Conservation (phyloP, 1,139 yeast species). For the Nakaseomyces glabratus region DNA sequence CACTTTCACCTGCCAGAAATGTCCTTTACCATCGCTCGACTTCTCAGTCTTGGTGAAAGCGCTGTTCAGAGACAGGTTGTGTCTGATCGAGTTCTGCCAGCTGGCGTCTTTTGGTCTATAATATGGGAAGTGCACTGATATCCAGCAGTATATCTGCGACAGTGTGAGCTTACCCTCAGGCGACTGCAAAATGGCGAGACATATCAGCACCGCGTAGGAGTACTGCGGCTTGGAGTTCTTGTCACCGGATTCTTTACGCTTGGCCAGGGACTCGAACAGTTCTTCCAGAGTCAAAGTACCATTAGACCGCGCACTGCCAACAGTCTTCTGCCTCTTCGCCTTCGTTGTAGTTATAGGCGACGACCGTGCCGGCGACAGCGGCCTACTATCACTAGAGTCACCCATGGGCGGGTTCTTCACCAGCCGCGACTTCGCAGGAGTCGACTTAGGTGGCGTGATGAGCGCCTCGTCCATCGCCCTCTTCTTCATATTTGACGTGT, state of each 20-base stretch:
- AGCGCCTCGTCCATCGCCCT: conserved; percentile 4
- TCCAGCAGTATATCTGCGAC: conserved; percentile 91
- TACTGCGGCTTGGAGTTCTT: conserved; percentile 67
- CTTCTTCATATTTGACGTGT: conserved; percentile 3
- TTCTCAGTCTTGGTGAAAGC: conserved; percentile 87
- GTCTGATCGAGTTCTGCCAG: conserved; percentile 89
- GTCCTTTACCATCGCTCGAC: conserved; percentile 94
- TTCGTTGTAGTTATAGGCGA: conserved; percentile 32
- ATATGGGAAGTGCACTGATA: conserved; percentile 73
- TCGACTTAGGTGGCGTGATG: conserved; percentile 4
- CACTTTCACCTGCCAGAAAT: conserved; percentile 84
- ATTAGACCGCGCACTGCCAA: conserved; percentile 16
- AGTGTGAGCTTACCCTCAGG: conserved; percentile 70
- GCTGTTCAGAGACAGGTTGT: conserved; percentile 73
- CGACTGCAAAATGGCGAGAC: conserved; percentile 87
- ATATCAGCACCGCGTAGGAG: conserved; percentile 88
- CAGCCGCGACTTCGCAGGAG: conserved; percentile 1
- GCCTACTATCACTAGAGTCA: conserved; percentile 9
- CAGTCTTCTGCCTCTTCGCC: conserved; percentile 16
- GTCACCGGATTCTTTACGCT: conserved; percentile 22
- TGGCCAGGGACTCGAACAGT: conserved; percentile 19
- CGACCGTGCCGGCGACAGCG: conserved; percentile 43
- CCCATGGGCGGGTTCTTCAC: not conserved
- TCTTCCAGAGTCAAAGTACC: conserved; percentile 20
- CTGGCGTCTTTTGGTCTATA: conserved; percentile 84